Base-by-base conservation (phyloP, 163 green algal species). In the Trebouxiophyceae sp. region DNA sequence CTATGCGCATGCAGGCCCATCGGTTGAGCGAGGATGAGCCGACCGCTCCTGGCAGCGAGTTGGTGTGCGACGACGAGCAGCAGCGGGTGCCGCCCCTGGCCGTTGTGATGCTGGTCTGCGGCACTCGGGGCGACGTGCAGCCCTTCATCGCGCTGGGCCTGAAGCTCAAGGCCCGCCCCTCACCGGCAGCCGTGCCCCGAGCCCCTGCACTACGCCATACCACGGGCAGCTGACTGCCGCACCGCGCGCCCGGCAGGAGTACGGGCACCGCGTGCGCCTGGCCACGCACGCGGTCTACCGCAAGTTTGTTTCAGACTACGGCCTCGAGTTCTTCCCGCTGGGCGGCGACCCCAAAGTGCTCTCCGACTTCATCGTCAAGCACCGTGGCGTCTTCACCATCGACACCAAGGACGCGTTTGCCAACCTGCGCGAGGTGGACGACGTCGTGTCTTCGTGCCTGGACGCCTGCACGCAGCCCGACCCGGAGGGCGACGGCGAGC, bases 81-180 rank as follows among this genome's bases (percentile, higher is more conserved):
- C 50, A 33, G 19, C 26, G 27, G 22, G 68, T 74, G 62, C 68
- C 68, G 23, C 44, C 39, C 19, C 45, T 74, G 62, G 26, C 44
- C 29, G 66, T 74, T 34, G 63, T 63, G 33, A 58, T 74, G 0
- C 60, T 74, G 62, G 60, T 69, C 5, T 56, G 34, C 20, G 89
- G 89, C 61, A 95, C 89, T 0, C 72, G 89, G 1, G 89, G 89
- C 20, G 89, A 96, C 61, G 89, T 96, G n/a, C 86, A 96, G 72
- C 89, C 89, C 5, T 91, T 91, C 56, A 65, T 87, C 5, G 83
- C 86, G 6, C 77, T 96, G 5, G 86, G 75, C 0, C 46, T 81
- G 2, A 46, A 64, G 27, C 74, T 96, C 24, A 20, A 74, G 29
- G 22, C 22, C 16, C n/a, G n/a, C n/a, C n/a, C n/a, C n/a, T n/a